phyloP scores from a whole-genome alignment of 139 green algal genomes.

The Raphidocelis subcapitata region DNA sequence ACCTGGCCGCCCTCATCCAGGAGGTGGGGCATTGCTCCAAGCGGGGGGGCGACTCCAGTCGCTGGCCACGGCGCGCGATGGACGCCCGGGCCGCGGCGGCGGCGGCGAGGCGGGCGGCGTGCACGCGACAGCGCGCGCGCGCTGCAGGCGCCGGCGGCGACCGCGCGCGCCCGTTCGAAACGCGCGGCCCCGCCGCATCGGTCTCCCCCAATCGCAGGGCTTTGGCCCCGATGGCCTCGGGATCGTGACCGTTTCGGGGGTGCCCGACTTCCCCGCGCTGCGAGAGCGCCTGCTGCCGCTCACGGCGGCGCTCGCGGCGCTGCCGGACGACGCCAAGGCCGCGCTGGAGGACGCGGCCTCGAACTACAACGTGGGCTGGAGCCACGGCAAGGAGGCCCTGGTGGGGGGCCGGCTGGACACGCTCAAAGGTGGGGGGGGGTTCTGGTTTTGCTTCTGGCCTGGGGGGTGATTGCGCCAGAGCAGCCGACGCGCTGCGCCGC shows the following conservation, averaged over 20 bases:
- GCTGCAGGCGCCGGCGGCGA: no score
- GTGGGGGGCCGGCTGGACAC: constrained; percentile 49
- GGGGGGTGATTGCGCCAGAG: not conserved
- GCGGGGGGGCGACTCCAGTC: not conserved
- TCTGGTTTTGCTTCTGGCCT: not conserved
- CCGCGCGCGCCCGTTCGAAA: no score
- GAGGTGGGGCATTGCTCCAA: not conserved
- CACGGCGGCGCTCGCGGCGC: constrained; percentile 49
- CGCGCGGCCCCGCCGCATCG: no score
- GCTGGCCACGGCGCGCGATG: no score
- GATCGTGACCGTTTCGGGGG: constrained; percentile 47
- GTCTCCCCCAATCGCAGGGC: constrained; percentile 35
- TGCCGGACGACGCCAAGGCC: constrained; percentile 31
- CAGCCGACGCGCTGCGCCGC: not conserved
- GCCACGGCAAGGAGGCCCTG: constrained; percentile 64
- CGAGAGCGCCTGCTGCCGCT: constrained; percentile 54
- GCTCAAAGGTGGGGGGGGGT: constrained; percentile 35
- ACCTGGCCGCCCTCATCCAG: not conserved
- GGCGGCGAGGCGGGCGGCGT: not conserved
- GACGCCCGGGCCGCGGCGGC: not conserved
- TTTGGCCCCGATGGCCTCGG: constrained; percentile 58
- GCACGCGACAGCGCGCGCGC: not conserved
- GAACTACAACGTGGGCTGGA: constrained; percentile 74
- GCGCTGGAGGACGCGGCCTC: constrained; percentile 48
- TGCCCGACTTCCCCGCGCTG: constrained; percentile 39